Evolutionary conservation across 768 basidiomycete genomes (phyloP), one percentile per base, ranked within the genome.

Genomic region (Lentinula lateritia): DNA sequence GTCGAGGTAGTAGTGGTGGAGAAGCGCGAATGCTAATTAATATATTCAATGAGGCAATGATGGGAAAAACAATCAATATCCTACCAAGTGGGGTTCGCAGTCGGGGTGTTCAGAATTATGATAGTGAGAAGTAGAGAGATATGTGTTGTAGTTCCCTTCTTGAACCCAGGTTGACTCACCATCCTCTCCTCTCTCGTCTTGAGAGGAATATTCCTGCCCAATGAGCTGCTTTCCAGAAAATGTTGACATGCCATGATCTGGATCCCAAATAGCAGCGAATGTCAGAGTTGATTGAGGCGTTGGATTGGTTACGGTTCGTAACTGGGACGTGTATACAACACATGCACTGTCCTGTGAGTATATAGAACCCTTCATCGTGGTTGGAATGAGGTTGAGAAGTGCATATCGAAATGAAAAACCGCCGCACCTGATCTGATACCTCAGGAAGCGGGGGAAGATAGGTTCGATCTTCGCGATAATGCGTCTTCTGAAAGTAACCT

Each of bases 201-300:
- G 38, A 58, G 23, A 34, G 10, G 50, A 52, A 38, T 36, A 15
- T 39, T 60, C 59, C 16, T 52, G 59, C 41, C 74, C 74, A 53
- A 81, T 67, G 28, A 81, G 74, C 32, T 68, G 67, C 38, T 75
- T 72, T 18, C 79, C 81, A 0, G 78, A 77, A 68, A 80, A 82
- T 36, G 77, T 77, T 61, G 82, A 74, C 70, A 82, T 78, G 43
- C 81, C 80, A 8, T 81, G 78, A 0, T 74, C 73, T 1, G 78
- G 79, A 58, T 82, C 81, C 76, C 78, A 82, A 34, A 82, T 68
- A 1, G 80, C 80, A 13, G 78, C 80, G 60, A 82, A 82, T 16
- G 79, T 82, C 64, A 82, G 72, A 8, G 78, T 76, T 38, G 78
- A 72, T 61, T 77, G 80, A 76, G 16, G 79, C 76, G 23, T 48